phyloP scores from a whole-genome alignment of 1,284 basidiomycete species.

The Leucoagaricus sp. region DNA sequence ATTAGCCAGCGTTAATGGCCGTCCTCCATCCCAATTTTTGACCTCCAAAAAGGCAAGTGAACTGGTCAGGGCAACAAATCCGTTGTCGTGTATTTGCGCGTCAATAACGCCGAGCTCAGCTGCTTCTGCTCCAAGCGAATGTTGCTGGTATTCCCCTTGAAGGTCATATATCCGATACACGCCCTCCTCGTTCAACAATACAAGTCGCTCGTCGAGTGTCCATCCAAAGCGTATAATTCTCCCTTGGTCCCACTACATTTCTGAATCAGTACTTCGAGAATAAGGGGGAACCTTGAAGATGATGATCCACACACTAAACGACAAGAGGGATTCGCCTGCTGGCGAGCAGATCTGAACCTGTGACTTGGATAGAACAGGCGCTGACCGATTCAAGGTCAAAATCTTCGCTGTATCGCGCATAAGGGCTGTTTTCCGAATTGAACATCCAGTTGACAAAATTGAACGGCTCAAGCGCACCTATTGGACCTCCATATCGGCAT shows the following conservation, averaged over 20 bases:
- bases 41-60: slow-evolving; percentile 81
- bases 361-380: slow-evolving; percentile 66
- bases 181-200: slow-evolving; percentile 91
- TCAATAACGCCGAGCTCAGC: slow-evolving; percentile 85
- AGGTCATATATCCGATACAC: slow-evolving; percentile 90
- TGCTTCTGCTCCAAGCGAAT: slow-evolving; percentile 84
- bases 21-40: slow-evolving; percentile 80
- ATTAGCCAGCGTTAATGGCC: slow-evolving; percentile 66
- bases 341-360: slow-evolving; percentile 79
- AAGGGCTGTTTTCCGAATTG: slow-evolving; percentile 56
- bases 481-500: slow-evolving; percentile 85
- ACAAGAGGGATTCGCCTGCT: slow-evolving; percentile 65
- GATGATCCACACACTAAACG: slow-evolving; percentile 67
- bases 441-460: neutral
- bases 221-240: slow-evolving; percentile 83
- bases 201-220: slow-evolving; percentile 79
- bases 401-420: slow-evolving; percentile 87
- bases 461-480: slow-evolving; percentile 55
- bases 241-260: slow-evolving; percentile 77
- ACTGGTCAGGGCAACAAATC: slow-evolving; percentile 85
- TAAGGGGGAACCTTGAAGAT: slow-evolving; percentile 20
- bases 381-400: slow-evolving; percentile 65
- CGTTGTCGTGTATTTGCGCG: slow-evolving; percentile 83
- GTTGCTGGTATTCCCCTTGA: slow-evolving; percentile 82
- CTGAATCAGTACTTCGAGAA: slow-evolving; percentile 20